Percentiles rank a stretch among this genome's conserved stretches.
Evolutionary conservation across 768 basidiomycete species (phyloP).

Genomic region (Cystobasidium ongulense): DNA sequence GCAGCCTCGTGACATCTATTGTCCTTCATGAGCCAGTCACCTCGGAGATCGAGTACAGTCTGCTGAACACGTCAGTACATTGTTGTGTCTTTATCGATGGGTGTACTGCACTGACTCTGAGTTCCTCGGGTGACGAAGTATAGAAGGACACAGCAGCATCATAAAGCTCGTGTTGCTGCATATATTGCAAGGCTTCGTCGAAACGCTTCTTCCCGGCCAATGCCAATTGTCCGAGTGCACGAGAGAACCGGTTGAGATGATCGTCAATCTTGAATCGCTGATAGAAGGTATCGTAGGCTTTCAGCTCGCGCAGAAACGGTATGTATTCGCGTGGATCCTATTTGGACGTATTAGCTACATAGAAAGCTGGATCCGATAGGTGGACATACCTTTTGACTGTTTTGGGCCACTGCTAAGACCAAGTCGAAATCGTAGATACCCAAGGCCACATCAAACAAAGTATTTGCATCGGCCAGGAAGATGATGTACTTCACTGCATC

Average conservation of each 20-base stretch:
- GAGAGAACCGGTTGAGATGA: slow-evolving; percentile 66
- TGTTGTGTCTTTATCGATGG: not conserved
- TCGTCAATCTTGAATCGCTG: slow-evolving; percentile 89
- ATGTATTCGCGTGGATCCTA: slow-evolving; percentile 97
- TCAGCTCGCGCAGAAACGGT: slow-evolving; percentile 85
- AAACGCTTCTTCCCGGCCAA: slow-evolving; percentile 68
- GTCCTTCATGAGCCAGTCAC: slow-evolving; percentile 47
- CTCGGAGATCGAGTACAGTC: slow-evolving; percentile 9
- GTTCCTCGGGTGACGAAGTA: not conserved
- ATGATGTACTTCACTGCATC: slow-evolving; percentile 98
- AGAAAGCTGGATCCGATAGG: not conserved
- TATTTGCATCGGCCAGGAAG: slow-evolving; percentile 87
- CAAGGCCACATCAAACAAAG: slow-evolving; percentile 83
- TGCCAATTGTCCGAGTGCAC: slow-evolving; percentile 65
- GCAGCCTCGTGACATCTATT: slow-evolving; percentile 46
- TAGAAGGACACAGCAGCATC: slow-evolving; percentile 67
- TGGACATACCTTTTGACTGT: slow-evolving; percentile 75
- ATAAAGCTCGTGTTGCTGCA: slow-evolving; percentile 69
- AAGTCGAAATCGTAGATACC: slow-evolving; percentile 99
- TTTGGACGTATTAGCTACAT: not conserved
- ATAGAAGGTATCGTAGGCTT: slow-evolving; percentile 67
- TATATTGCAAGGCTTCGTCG: slow-evolving; percentile 68
- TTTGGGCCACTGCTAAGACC: slow-evolving; percentile 90
- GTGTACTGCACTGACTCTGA: not conserved
- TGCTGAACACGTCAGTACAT: not conserved